Conservation (phyloP, 371 early-diverging fungal genomes). For the Parasitella parasitica region DNA sequence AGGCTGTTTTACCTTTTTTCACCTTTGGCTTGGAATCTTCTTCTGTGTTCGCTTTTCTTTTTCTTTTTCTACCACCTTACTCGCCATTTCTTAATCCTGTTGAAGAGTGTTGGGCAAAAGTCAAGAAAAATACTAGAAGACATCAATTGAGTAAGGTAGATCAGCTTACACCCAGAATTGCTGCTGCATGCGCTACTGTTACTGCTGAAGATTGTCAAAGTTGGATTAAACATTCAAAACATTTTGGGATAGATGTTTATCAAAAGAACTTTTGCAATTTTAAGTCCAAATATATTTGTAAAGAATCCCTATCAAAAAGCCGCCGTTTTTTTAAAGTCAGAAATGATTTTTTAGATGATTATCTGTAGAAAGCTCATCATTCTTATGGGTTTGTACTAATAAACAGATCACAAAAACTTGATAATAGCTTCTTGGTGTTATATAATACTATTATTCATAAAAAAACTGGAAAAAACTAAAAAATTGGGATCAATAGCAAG, state of each 20-base stretch:
- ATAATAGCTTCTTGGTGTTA: no score
- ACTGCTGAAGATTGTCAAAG: conserved; percentile 2
- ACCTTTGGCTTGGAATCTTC: not conserved
- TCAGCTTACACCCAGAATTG: conserved; percentile 10
- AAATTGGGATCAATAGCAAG: no score
- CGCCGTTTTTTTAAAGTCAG: not conserved
- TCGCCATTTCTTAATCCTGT: conserved; percentile 20
- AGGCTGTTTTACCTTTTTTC: conserved; percentile 12
- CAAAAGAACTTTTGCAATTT: not conserved
- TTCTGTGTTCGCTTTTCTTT: not conserved
- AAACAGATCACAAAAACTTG: no score
- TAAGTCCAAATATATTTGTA: conserved; percentile 3
- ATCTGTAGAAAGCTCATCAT: no score
- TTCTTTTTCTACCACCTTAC: conserved; percentile 1
- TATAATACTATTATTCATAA: no score
- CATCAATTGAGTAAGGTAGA: conserved; percentile 8
- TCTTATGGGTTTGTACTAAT: no score
- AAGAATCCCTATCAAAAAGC: not conserved
- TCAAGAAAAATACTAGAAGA: conserved; percentile 9
- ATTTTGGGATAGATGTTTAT: conserved; percentile 9
- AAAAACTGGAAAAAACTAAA: no score
- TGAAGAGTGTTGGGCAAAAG: conserved; percentile 17
- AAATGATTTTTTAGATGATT: no score
- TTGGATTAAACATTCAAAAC: conserved; percentile 8
- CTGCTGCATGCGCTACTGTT: conserved; percentile 5